Evolutionary conservation across 1,139 yeast species (phyloP), one percentile per base, ranked within the genome.

Genomic region (Geotrichum carabidarum): DNA sequence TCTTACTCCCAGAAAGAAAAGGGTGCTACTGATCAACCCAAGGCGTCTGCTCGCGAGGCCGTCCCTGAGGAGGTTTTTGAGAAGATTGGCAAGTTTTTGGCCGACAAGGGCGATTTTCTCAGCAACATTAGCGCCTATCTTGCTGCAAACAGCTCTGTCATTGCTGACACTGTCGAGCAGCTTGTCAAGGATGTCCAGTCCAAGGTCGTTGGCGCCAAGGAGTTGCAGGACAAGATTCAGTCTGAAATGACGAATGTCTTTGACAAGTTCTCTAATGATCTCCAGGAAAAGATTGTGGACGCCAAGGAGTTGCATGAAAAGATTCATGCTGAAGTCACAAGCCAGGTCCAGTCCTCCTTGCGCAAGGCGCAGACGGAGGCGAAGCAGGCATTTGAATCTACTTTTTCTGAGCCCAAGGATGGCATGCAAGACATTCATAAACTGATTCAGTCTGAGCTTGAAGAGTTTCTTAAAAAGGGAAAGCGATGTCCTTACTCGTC

Each of bases 71-170:
- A 53, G 44, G 36, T 45, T 12, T 11, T 45, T 11, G 36, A 41
- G 31, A 45, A 37, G 17, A 17, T 45, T 8, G 15, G 53, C 27
- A 30, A 32, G 8, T 12, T 49, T 14, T 30, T 49, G 22, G 48
- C 54, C 18, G 50, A 41, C 38, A 42, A 40, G n/a, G 17, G 22
- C n/a, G 55, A 51, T 11, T 47, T 47, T 17, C 32, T 51, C 11
- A 42, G 42, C 44, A 35, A 36, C 31, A 18, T 51, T 27, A 51
- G 55, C 9, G 48, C 47, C 40, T 40, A 42, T 34, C n/a, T 51
- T 18, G 34, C 48, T 12, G 34, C 44, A 12, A 47, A 38, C 9
- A 47, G 37, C 15, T 44, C 51, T 35, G 42, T 47, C 27, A 34
- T 47, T 2, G 32, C 48, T 9, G 30, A 43, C 4, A 30, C 47